These are phyloP conservation scores for Haematococcus sp. DNA, from an alignment of 139 green algal species.

Conservation along the genomic window DNA sequence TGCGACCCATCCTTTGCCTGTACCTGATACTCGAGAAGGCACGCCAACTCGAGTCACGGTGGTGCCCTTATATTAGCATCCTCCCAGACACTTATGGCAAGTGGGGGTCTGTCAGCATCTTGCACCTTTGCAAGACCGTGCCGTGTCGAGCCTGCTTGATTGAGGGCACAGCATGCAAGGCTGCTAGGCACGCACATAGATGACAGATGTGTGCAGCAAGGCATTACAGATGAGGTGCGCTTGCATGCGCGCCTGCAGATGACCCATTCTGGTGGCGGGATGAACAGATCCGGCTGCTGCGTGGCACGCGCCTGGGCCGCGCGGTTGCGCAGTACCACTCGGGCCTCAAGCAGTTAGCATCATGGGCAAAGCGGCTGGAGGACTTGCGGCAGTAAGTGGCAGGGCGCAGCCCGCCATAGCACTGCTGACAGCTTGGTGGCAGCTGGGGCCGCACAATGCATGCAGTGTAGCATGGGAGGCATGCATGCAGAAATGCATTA, in stretches of 20 bases:
- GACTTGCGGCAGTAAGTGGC: conserved; percentile 17
- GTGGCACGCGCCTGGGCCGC: conserved; percentile 36
- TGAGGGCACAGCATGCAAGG: too few species aligned
- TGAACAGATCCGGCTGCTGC: conserved; percentile 30
- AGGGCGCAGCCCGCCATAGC: too few species aligned
- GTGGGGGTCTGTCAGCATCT: not conserved
- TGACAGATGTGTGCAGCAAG: too few species aligned
- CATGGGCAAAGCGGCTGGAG: conserved; percentile 20
- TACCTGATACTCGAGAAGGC: conserved; percentile 43
- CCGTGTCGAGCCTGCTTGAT: too few species aligned
- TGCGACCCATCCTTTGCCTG: conserved; percentile 45
- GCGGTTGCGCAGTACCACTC: conserved; percentile 28
- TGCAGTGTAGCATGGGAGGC: too few species aligned
- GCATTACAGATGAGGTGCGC: too few species aligned
- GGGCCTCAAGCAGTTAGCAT: conserved; percentile 16
- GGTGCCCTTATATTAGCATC: conserved; percentile 43
- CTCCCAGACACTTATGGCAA: conserved; percentile 44
- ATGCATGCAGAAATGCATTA: too few species aligned
- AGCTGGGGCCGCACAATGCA: not conserved
- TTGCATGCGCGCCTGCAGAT: conserved; percentile 17
- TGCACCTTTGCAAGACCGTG: too few species aligned
- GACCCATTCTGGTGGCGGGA: conserved; percentile 44
- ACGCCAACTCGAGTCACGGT: conserved; percentile 13
- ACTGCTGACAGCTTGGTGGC: too few species aligned
- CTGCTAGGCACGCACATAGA: too few species aligned